phyloP scores from a whole-genome alignment of 495 filamentous ascomycete species.

The Mycothermus thermophilus region DNA sequence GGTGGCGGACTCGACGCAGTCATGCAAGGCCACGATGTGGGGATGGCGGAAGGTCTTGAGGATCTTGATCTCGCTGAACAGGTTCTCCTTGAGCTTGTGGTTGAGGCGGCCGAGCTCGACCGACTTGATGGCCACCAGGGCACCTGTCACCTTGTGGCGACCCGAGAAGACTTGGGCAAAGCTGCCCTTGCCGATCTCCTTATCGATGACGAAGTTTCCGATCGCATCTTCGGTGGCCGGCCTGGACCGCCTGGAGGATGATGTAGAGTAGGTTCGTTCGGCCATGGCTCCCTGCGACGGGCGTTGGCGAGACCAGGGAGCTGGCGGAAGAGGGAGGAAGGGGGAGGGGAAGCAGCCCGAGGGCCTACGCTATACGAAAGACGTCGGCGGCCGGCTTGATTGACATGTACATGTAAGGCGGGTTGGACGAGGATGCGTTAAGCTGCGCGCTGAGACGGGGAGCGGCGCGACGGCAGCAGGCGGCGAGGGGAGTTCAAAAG shows the following conservation, averaged over 20 bases:
- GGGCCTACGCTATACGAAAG: constrained; percentile 33
- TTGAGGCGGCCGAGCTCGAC: constrained; percentile 81
- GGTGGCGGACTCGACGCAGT: constrained; percentile 70
- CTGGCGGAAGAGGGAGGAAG: constrained; percentile 12
- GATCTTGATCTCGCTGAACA: constrained; percentile 88
- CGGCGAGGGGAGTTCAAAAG: constrained; percentile 2
- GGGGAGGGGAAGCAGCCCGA: constrained; percentile 28
- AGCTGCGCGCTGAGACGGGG: constrained; percentile 4
- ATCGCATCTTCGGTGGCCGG: constrained; percentile 46
- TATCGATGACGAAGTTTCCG: constrained; percentile 61
- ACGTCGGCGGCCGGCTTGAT: constrained; percentile 24
- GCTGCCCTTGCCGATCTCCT: constrained; percentile 88
- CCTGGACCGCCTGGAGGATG: constrained; percentile 23
- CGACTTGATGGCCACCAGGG: constrained; percentile 84
- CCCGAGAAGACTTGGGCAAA: constrained; percentile 89
- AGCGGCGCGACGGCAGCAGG: background rate
- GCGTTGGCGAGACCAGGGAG: constrained; percentile 31
- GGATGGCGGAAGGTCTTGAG: constrained; percentile 85
- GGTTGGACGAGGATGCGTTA: constrained; percentile 1
- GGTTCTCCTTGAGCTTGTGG: constrained; percentile 90
- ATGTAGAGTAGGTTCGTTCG: constrained; percentile 21
- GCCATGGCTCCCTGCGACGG: constrained; percentile 35
- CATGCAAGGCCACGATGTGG: constrained; percentile 90
- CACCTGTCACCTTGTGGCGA: constrained; percentile 55
- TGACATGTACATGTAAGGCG: constrained; percentile 33